Conservation (phyloP, 192 early-diverging fungal genomes). For the Coemansia sp. region DNA sequence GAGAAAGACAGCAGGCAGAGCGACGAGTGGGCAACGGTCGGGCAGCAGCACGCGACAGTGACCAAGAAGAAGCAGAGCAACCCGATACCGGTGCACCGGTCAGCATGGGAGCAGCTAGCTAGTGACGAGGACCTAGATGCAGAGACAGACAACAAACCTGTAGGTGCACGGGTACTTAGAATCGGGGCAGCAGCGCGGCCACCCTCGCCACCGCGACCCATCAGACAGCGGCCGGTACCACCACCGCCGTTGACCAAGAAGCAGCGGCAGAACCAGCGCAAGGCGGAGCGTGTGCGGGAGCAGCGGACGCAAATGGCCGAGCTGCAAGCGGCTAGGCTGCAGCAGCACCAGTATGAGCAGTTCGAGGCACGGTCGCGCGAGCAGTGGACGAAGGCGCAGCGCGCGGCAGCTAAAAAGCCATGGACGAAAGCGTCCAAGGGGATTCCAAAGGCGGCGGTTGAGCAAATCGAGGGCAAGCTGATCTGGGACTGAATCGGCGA, state of each 20-base stretch:
- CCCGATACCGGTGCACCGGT: slow-evolving; percentile 32
- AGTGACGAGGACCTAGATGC: slow-evolving; percentile 21
- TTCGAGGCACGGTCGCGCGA: slow-evolving; percentile 37
- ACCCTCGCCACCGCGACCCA: slow-evolving; percentile 11
- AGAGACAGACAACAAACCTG: slow-evolving; percentile 1
- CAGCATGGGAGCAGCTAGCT: slow-evolving; percentile 24
- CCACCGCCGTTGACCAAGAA: slow-evolving; percentile 57
- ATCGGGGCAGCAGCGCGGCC: slow-evolving; percentile 36
- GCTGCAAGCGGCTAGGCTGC: slow-evolving; percentile 59
- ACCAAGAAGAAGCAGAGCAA: neutral
- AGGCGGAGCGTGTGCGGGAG: slow-evolving; percentile 59
- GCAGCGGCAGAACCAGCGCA: slow-evolving; percentile 62
- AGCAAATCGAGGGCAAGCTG: slow-evolving; percentile 34
- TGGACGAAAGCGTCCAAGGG: neutral
- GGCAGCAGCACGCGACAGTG: slow-evolving; percentile 9
- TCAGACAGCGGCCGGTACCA: slow-evolving; percentile 4
- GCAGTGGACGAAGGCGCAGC: slow-evolving; percentile 44
- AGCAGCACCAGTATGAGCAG: slow-evolving; percentile 59
- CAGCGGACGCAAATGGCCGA: slow-evolving; percentile 53
- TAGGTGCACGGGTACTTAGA: slow-evolving; percentile 27
- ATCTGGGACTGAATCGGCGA: slow-evolving; percentile 33
- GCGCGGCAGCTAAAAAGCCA: slow-evolving; percentile 1
- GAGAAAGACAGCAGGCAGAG: neutral
- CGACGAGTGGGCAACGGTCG: slow-evolving; percentile 28
- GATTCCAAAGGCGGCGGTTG: slow-evolving; percentile 9